Evolutionary conservation across 2,329 filamentous ascomycete genomes (phyloP), one percentile per base, ranked within the genome.

Genomic region (Cadophora malorum): DNA sequence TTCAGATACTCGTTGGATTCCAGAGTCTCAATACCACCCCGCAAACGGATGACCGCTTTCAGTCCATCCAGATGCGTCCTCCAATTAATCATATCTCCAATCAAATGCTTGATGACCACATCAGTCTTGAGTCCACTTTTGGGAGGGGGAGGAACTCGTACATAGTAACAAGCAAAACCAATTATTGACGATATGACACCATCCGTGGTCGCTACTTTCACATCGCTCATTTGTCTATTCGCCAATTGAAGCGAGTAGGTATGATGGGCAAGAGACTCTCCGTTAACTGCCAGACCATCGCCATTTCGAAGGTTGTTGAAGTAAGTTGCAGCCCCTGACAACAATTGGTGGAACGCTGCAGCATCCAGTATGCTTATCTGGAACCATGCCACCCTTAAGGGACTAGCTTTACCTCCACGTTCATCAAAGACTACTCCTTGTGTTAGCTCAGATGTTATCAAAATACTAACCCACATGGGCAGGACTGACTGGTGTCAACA

Each of bases 281-380:
- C 56, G 25, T 28, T 25, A 1, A 21, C 56, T 14, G 41, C 21
- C 4, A 23, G 12, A 4, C 56, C 35, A 45, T 28, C 35, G 25
- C 56, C 35, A 16, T 45, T 9, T 16, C 33, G 35, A 59, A 59
- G 56, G 21, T 59, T 45, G 6, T 59, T 59, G 56, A 59, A 59
- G 45, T 59, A 59, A 4, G 33, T 59, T 35, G 56, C 56, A 4
- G 56, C 56, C 23, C 56, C 35, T 59, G 56, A 41, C 1, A 59
- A 28, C 21, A 59, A 45, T 45, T 59, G 56, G 56, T 59, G 56
- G 35, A 59, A 59, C 21, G 56, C n/a, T 41, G 56, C 56, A 28
- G 56, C 33, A 45, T 59, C 35, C 1, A 59, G 56, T 23, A 59
- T 23, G 21, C 33, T 10, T 14, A 59, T 59, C 25, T 59, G 35